Evolutionary conservation across 768 basidiomycete species (phyloP), one percentile per base, ranked within the genome.

Genomic region (Tulasnella sp.): DNA sequence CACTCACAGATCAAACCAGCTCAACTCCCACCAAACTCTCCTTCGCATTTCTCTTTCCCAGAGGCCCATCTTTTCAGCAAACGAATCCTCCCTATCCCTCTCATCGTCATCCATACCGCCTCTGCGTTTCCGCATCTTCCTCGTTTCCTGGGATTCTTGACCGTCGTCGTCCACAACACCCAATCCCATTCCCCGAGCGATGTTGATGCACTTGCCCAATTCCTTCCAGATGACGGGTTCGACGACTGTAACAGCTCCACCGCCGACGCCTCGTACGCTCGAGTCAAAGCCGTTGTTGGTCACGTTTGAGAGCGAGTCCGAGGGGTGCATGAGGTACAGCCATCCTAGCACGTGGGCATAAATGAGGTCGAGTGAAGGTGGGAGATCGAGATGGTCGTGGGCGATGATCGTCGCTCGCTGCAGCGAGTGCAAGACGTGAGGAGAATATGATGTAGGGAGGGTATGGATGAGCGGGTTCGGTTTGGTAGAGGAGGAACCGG

Each of bases 11-110:
- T 95, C 94, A 84, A 91, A 94, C 85, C 90, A 93, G 84, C 91
- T 89, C 16, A 94, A 88, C 77, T 93, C 92, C 94, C 94, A 95
- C 93, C 94, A 94, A 8, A 93, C 85, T 82, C 91, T 85, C 80
- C 90, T 85, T 78, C 91, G 86, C 75, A 88, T 85, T 85, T 90
- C 89, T 16, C 37, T 37, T 72, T 79, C 78, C 78, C 78, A 79
- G 42, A 79, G n/a, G 16, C 78, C 78, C 78, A 79, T 72, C 54
- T 64, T 50, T 22, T 72, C 72, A 11, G 42, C 48, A 54, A 28
- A 54, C 22, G 46, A 60, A 72, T 79, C 58, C 28, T 79, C 37
- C 37, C 44, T 24, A 20, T 79, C 40, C 24, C 44, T 41, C 54
- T 50, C 37, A 3, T 73, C 72, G 18, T n/a, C 75, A 8, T 54